Evolutionary conservation across 2,329 filamentous ascomycete genomes (phyloP).

Genomic region (Polychaeton citri): DNA sequence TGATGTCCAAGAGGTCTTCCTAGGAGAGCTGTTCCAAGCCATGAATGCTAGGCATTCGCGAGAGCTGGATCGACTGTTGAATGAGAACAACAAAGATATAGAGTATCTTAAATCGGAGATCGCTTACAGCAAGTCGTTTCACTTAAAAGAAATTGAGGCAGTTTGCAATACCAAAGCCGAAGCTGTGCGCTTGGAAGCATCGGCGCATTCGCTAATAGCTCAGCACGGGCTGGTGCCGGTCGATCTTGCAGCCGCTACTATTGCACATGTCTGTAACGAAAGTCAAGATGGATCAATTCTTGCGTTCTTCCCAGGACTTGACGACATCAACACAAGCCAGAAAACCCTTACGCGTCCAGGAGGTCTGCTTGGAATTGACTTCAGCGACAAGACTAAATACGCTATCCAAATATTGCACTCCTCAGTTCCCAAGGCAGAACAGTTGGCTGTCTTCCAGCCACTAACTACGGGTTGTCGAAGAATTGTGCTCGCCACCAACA

Average conservation of each 20-base stretch:
- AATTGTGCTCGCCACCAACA: conserved; percentile 38
- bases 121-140: conserved; percentile 9
- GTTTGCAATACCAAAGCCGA: too few relatives aligned
- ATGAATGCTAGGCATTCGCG: conserved; percentile 14
- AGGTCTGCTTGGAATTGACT: conserved; percentile 24
- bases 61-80: conserved; percentile 7
- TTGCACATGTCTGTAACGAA: conserved; percentile 33
- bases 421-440: conserved; percentile 26
- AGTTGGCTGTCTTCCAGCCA: conserved; percentile 28
- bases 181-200: too few relatives aligned
- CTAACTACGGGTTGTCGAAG: conserved; percentile 30
- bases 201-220: too few relatives aligned
- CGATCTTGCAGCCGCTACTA: conserved; percentile 29
- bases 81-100: conserved; percentile 5
- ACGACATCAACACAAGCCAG: conserved; percentile 24
- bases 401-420: conserved; percentile 36
- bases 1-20: conserved; percentile 29
- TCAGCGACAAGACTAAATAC: conserved; percentile 27
- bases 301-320: conserved; percentile 35
- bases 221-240: conserved; percentile 27
- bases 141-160: too few relatives aligned
- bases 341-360: conserved; percentile 16
- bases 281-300: conserved; percentile 33
- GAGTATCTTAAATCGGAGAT: conserved; percentile 11
- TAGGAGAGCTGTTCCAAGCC: conserved; percentile 26